Conservation (phyloP, 2,329 filamentous ascomycete species). For the Leptodontidium sp. region DNA sequence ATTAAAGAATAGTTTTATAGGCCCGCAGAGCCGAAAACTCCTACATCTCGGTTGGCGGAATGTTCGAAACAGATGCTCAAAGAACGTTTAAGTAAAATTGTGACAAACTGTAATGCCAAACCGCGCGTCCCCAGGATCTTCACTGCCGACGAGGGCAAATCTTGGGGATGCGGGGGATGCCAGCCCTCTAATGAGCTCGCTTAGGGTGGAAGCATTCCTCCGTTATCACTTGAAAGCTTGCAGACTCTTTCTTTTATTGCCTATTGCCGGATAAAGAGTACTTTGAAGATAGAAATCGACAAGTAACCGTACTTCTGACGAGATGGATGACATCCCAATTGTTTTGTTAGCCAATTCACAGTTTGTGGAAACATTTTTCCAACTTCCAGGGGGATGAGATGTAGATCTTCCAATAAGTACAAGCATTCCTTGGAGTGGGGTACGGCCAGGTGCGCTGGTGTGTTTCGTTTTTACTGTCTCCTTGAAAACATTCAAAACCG, state of each 20-base stretch:
- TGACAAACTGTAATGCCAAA: neutral
- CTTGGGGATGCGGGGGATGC: conserved; percentile 7
- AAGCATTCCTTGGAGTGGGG: conserved; percentile 1
- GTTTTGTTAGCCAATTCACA: neutral
- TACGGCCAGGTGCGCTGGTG: neutral
- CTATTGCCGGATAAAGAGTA: no score
- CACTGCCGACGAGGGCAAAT: neutral
- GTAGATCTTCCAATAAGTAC: neutral
- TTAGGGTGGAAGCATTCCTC: neutral
- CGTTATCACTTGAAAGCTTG: neutral
- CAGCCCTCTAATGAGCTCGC: conserved; percentile 2
- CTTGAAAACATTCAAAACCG: conserved; percentile 3
- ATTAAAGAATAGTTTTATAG: neutral
- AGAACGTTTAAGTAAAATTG: neutral
- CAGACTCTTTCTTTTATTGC: neutral
- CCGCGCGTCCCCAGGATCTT: neutral
- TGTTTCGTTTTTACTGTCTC: conserved; percentile 6
- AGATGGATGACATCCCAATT: no score
- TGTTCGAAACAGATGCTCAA: neutral
- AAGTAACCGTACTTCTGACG: no score
- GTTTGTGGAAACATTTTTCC: conserved; percentile 2
- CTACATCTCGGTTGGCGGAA: neutral
- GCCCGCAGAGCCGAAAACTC: conserved; percentile 2
- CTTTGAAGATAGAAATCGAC: no score
- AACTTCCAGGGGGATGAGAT: neutral